A percentile compares a stretch with the other conserved stretches of the same genome.
Conservation (phyloP, 192 early-diverging fungal genomes). For the Bifiguratus adelaidae region DNA sequence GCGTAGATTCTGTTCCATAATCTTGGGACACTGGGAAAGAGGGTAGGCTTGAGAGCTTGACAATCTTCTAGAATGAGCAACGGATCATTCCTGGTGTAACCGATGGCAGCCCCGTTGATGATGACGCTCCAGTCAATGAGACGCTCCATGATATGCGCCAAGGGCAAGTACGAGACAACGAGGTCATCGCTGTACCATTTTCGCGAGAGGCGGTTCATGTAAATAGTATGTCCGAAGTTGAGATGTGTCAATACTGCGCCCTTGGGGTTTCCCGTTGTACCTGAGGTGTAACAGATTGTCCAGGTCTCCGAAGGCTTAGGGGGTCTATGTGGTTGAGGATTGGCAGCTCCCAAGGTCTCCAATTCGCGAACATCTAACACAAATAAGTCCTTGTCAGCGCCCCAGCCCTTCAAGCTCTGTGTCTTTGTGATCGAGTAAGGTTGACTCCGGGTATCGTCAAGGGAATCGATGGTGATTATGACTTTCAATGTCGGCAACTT, state of each 20-base stretch:
- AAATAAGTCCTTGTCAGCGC: slow-evolving; percentile 22
- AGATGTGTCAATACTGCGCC: slow-evolving; percentile 44
- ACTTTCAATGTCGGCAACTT: slow-evolving; percentile 52
- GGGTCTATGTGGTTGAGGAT: slow-evolving; percentile 21
- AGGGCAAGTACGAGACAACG: slow-evolving; percentile 54
- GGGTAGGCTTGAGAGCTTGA: slow-evolving; percentile 60
- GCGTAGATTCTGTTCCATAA: slow-evolving; percentile 85
- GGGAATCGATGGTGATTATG: slow-evolving; percentile 57
- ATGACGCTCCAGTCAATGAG: slow-evolving; percentile 26
- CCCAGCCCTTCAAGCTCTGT: slow-evolving; percentile 21
- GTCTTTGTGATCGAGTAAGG: background rate
- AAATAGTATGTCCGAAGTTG: slow-evolving; percentile 26
- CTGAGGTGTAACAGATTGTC: slow-evolving; percentile 48
- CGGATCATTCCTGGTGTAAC: slow-evolving; percentile 49
- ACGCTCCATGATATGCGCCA: slow-evolving; percentile 69
- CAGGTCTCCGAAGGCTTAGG: slow-evolving; percentile 38
- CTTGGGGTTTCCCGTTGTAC: slow-evolving; percentile 56
- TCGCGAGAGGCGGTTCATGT: background rate
- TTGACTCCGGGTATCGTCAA: slow-evolving; percentile 9
- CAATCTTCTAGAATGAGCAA: slow-evolving; percentile 76
- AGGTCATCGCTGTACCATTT: background rate
- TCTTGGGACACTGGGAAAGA: slow-evolving; percentile 85
- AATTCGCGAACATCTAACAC: slow-evolving; percentile 28
- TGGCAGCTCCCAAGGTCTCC: slow-evolving; percentile 26
- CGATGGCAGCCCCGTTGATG: slow-evolving; percentile 40